Evolutionary conservation across 192 early-diverging fungal genomes (phyloP), one percentile per base, ranked within the genome.

Genomic region (Entophlyctis luteolus): DNA sequence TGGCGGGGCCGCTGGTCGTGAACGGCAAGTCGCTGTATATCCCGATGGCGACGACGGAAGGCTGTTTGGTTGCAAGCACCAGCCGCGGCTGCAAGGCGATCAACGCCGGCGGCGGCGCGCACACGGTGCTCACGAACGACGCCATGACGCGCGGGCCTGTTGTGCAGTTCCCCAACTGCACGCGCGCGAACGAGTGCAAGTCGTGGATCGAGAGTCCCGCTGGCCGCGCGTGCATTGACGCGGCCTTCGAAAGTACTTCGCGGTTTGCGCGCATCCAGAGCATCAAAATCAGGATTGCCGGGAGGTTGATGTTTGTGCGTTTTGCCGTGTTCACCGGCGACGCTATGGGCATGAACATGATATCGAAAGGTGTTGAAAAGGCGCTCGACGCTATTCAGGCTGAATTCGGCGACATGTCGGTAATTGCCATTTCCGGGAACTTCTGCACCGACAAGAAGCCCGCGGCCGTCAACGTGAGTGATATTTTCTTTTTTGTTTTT

Each of bases 331-430:
- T 87, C 0, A 96, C 94, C 1, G 94, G 94, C 53, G 94, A 96
- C 76, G 94, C 94, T 3, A 96, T 96, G 94, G 94, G 94, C 25
- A 96, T 96, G 94, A 96, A 96, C 74, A 96, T 96, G 93, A 94
- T 95, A 46, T 95, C 93, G 23, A 96, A 96, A 74, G 92, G 93
- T 31, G 91, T 90, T 62, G 94, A 96, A 79, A 84, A 88, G 75
- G 80, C 93, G 0, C 73, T 96, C 62, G 76, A 82, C 54, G 58
- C 58, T 14, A 59, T 59, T 31, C 33, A 48, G 10, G 79, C 85
- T 46, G 63, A 71, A 25, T 95, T 90, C 75, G 81, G 83, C 8
- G 82, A 84, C 38, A 90, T 91, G 85, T 77, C 82, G 55, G 82
- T 96, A 22, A 81, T 95, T 25, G 84, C 93, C 3, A 71, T 96